Evolutionary conservation across 2,329 filamentous ascomycete species (phyloP), one percentile per base, ranked within the genome.

Genomic region (Cladosporium sp.): DNA sequence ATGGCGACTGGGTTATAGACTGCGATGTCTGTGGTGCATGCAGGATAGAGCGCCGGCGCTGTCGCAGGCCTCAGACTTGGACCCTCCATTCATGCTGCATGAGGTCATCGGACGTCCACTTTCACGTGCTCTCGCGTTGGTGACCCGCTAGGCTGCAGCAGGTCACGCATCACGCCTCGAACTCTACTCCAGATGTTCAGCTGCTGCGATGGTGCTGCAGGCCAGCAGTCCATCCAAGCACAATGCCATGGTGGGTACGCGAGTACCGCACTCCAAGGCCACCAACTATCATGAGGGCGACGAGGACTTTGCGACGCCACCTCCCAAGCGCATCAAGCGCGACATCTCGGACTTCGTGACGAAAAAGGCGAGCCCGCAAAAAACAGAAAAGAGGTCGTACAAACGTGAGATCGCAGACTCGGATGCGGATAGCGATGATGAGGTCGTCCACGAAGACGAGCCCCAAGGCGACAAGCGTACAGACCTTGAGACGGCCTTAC

Each of bases 401-500:
- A 59, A 54, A 55, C 48, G 60, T 16, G 58, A 58, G 31, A 57
- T 65, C 16, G 56, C 63, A 32, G 66, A 68, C 51, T 66, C 64
- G 4, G 63, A 66, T 33, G 62, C 60, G 10, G 66, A 66, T 19
- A 63, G 62, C 53, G 63, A 67, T 19, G 50, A 58, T 50, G 65
- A 68, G 45, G 54, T 54, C 33, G 49, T 63, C 8, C 58, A 60
- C 45, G 46, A 58, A 31, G 37, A 54, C 3, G 59, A 63, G 32
- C 49, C 55, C n/a, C 45, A 55, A 9, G 46, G 65, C 49, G 68
- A 62, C 40, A 71, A 70, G 38, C 76, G 77, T 58, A 89, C 86
- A 10, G 84, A 86, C 51, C 73, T 91, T 43, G 87, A 90, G 62
- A 83, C 77, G 56, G 84, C 84, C 5, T 72, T 95, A 5, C 87